Percentiles rank a stretch among this genome's conserved stretches.
Conservation (phyloP, 768 basidiomycete genomes). For the Lactarius akahatsu region DNA sequence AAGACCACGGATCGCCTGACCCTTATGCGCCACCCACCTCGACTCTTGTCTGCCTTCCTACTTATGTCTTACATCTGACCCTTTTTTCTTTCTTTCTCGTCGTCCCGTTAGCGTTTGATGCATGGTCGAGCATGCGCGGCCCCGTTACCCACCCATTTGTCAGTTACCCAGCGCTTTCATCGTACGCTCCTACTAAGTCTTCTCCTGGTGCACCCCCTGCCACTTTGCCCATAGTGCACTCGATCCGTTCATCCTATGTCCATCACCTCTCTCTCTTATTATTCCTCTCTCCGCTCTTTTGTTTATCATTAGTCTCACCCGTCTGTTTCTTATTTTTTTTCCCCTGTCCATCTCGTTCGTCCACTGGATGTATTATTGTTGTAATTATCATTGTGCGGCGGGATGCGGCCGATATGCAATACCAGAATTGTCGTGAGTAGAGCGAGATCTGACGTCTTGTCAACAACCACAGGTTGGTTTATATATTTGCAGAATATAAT, state of each 20-base stretch:
- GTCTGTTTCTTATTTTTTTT: slow-evolving; percentile 12
- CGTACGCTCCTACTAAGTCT: slow-evolving; percentile 15
- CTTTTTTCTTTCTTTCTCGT: slow-evolving; percentile 4
- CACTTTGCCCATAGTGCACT: slow-evolving; percentile 8
- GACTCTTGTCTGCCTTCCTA: slow-evolving; percentile 8
- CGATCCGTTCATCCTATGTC: slow-evolving; percentile 17
- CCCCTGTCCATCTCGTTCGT: slow-evolving; percentile 23
- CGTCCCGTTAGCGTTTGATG: slow-evolving; percentile 16
- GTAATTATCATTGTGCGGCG: slow-evolving; percentile 27
- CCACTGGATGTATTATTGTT: slow-evolving; percentile 31
- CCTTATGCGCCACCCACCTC: slow-evolving; percentile 17
- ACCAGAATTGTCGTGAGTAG: slow-evolving; percentile 25
- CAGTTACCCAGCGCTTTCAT: slow-evolving; percentile 28
- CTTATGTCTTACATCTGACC: slow-evolving; percentile 22
- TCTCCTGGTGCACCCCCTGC: neutral
- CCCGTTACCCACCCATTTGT: slow-evolving; percentile 26
- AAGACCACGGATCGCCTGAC: neutral
- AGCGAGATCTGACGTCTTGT: neutral
- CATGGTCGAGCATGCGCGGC: slow-evolving; percentile 11
- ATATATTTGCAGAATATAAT: neutral
- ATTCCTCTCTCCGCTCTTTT: slow-evolving; percentile 11
- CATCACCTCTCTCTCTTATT: neutral
- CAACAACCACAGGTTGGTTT: neutral
- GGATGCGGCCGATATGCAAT: slow-evolving; percentile 26
- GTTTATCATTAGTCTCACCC: slow-evolving; percentile 20